Evolutionary conservation across 148 eudicot species (phyloP), one percentile per base, ranked within the genome.

Genomic region (Silene uniflora): DNA sequence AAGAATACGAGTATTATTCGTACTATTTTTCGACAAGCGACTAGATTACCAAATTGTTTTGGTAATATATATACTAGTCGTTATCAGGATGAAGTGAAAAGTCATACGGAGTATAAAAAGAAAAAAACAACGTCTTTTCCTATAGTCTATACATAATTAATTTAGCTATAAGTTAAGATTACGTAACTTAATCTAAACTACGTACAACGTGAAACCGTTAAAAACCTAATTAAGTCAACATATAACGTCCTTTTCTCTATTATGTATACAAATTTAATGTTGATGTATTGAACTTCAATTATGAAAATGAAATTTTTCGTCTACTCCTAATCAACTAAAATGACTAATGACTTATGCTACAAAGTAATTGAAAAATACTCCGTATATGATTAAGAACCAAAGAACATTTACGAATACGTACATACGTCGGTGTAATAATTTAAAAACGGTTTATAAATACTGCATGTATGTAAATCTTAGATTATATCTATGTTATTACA

Each of bases 181-280:
- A 67, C 55, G 52, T 66, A 73, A 66, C 29, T 59, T 75, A 39
- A 75, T 0, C 63, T n/a, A 32, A 49, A 65, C 19, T 44, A 32
- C 54, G 14, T 19, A 21, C 11, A 21, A n/a, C n/a, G 17, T 62
- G 5, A 22, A 67, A 67, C 62, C 62, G 69, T 79, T 73, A 67
- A 73, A 73, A 42, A 27, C 23, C n/a, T n/a, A n/a, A n/a, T n/a
- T 23, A 72, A 72, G 24, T 23, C 70, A 59, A 39, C 63, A n/a
- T 27, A 2, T 24, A 17, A 73, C 55, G 47, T 32, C 35, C 12
- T 18, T 44, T 47, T 60, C 74, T 44, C 29, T 27, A 27, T 25
- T 5, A 32, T 67, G 18, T 11, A 35, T 65, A 58, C 56, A 18
- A 13, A 52, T 52, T n/a, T 7, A 52, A 52, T 52, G 4, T 52